Percentiles rank a stretch among this genome's conserved stretches.
phyloP scores from a whole-genome alignment of 1,284 basidiomycete species.

The Fomitopsis schrenkii region DNA sequence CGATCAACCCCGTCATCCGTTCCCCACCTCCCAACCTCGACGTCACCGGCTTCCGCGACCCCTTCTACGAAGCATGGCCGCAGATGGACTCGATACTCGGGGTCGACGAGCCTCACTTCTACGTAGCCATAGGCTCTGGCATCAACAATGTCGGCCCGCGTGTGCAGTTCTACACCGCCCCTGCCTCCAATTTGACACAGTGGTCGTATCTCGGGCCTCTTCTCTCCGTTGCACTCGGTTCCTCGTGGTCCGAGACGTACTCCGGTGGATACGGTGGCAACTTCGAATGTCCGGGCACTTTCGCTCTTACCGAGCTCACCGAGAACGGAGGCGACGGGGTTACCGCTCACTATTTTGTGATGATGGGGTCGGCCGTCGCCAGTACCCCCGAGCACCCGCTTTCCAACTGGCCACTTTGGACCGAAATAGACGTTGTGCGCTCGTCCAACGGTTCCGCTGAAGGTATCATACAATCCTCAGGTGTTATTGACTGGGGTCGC shows the following conservation, averaged over 20 bases:
- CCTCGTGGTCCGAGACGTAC: neutral
- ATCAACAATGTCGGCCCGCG: neutral
- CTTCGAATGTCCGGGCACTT: neutral
- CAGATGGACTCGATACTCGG: neutral
- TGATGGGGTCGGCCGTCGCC: neutral
- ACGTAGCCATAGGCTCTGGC: neutral
- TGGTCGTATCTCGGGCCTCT: neutral
- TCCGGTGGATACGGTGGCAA: neutral
- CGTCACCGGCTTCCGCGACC: neutral
- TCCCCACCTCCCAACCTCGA: neutral
- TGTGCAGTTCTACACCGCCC: neutral
- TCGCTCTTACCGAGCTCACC: neutral
- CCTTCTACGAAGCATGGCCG: neutral
- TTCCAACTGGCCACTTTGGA: neutral
- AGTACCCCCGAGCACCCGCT: neutral
- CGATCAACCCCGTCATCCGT: neutral
- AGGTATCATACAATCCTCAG: neutral
- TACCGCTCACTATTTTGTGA: neutral
- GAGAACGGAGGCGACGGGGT: neutral
- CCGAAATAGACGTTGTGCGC: neutral
- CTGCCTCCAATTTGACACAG: neutral
- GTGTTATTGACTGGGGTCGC: neutral
- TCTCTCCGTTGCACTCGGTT: neutral
- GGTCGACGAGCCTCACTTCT: neutral
- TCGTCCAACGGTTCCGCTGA: neutral